Percentiles rank a stretch among this genome's conserved stretches.
phyloP scores from a whole-genome alignment of 1,284 basidiomycete species.

The Cystobasidium sp. region DNA sequence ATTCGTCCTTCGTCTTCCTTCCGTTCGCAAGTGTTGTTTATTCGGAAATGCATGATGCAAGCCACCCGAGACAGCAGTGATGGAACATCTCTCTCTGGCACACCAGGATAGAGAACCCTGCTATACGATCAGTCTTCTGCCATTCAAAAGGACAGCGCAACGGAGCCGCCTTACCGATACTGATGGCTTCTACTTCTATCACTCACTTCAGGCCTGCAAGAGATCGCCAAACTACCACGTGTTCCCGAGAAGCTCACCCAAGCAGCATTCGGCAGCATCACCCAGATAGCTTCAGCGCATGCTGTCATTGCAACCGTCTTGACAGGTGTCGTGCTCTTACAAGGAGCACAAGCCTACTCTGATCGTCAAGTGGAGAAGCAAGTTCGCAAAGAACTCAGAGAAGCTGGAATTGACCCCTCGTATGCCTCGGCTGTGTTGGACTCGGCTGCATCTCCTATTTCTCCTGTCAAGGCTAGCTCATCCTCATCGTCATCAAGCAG shows the following conservation, averaged over 20 bases:
- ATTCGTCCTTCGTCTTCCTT: background rate
- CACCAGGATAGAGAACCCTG: too few relatives aligned
- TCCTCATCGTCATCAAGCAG: background rate
- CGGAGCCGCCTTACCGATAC: too few relatives aligned
- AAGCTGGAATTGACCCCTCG: conserved; percentile 20
- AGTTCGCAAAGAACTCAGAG: conserved; percentile 28
- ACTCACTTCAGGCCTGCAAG: conserved; percentile 11
- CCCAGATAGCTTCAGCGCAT: conserved; percentile 39
- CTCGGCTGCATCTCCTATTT: background rate
- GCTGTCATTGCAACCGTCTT: conserved; percentile 42
- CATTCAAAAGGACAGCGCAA: too few relatives aligned
- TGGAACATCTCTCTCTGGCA: too few relatives aligned
- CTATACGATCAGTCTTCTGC: too few relatives aligned
- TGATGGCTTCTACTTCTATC: background rate
- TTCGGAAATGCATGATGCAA: background rate
- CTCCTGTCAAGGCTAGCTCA: conserved; percentile 4
- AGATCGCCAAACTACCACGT: conserved; percentile 22
- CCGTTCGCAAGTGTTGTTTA: background rate
- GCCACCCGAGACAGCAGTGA: too few relatives aligned
- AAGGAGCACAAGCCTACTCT: conserved; percentile 40
- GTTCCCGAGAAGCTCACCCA: conserved; percentile 13
- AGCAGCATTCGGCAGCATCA: conserved; percentile 36
- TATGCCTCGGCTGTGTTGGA: conserved; percentile 4
- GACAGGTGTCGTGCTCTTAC: conserved; percentile 39
- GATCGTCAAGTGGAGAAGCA: conserved; percentile 41